Evolutionary conservation across 1,284 basidiomycete genomes (phyloP).

Genomic region (Amylostereum areolatum): DNA sequence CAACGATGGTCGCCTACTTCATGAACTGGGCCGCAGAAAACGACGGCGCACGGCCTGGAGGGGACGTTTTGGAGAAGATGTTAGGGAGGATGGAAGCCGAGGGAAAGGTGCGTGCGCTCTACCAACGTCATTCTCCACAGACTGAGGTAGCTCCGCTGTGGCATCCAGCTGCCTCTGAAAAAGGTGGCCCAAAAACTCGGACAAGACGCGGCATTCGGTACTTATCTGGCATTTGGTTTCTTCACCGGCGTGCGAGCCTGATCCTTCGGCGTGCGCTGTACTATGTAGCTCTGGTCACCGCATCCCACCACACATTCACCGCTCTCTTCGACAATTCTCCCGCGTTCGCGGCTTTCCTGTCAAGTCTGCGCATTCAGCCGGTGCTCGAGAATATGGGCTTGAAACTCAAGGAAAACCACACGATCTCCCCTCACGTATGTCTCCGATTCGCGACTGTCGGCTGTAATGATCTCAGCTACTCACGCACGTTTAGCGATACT

Average conservation of each 20-base stretch:
- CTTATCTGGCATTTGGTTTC: no score
- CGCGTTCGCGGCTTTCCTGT: slow-evolving; percentile 21
- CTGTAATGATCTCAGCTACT: no score
- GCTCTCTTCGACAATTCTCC: slow-evolving; percentile 21
- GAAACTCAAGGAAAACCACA: slow-evolving; percentile 7
- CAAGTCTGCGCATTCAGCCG: slow-evolving; percentile 10
- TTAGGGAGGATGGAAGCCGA: not conserved
- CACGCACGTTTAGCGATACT: not conserved
- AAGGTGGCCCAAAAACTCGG: no score
- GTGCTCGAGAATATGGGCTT: slow-evolving; percentile 14
- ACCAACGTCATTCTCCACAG: no score
- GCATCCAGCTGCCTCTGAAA: slow-evolving; percentile 10
- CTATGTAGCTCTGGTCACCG: no score
- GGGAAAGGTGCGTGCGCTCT: slow-evolving; percentile 1
- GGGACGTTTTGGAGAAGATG: not conserved
- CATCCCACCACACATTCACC: slow-evolving; percentile 2
- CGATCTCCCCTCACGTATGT: slow-evolving; percentile 11
- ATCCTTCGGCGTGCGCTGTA: no score
- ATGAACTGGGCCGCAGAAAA: slow-evolving; percentile 34
- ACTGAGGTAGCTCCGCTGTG: not conserved
- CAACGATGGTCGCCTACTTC: slow-evolving; percentile 34
- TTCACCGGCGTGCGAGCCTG: no score
- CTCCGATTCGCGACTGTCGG: not conserved
- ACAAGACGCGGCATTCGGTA: no score
- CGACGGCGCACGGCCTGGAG: not conserved